A percentile compares a stretch with the other conserved stretches of the same genome.
Evolutionary conservation across 192 early-diverging fungal species (phyloP).

Genomic region (Coemansia sp.): DNA sequence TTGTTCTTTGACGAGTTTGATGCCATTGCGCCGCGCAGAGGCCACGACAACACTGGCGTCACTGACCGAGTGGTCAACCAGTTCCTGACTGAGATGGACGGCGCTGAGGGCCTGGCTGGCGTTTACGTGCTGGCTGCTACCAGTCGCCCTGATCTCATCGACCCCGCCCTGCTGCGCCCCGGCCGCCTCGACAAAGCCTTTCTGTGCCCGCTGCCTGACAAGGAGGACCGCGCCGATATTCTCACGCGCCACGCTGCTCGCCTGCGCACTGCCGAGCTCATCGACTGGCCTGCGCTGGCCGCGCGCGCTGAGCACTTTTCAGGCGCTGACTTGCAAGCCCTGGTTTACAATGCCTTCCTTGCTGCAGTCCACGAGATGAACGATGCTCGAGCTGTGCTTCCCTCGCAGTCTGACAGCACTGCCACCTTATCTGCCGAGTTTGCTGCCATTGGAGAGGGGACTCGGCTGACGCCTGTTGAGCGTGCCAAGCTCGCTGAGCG

Average conservation of each 20-base stretch:
- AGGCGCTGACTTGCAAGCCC: constrained; percentile 93
- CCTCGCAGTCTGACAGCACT: constrained; percentile 6
- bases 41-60: constrained; percentile 98
- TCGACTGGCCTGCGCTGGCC: constrained; percentile 70
- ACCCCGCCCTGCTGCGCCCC: constrained; percentile 78
- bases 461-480: constrained; percentile 18
- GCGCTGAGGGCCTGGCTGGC: constrained; percentile 92
- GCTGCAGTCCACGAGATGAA: constrained; percentile 81
- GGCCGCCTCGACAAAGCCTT: constrained; percentile 84
- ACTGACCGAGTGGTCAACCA: constrained; percentile 99
- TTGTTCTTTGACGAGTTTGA: constrained; percentile 99
- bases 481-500: constrained; percentile 27
- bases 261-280: constrained; percentile 61
- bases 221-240: constrained; percentile 80
- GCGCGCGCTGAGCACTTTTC: constrained; percentile 72
- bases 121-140: constrained; percentile 96
- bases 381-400: constrained; percentile 15
- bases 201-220: constrained; percentile 80
- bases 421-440: constrained; percentile 15
- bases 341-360: constrained; percentile 91
- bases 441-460: neutral
- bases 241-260: constrained; percentile 72
- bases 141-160: constrained; percentile 83
- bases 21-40: constrained; percentile 91
- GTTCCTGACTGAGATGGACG: constrained; percentile 98